phyloP scores from a whole-genome alignment of 768 basidiomycete genomes.

The Porphyrellus cyaneotinctus region DNA sequence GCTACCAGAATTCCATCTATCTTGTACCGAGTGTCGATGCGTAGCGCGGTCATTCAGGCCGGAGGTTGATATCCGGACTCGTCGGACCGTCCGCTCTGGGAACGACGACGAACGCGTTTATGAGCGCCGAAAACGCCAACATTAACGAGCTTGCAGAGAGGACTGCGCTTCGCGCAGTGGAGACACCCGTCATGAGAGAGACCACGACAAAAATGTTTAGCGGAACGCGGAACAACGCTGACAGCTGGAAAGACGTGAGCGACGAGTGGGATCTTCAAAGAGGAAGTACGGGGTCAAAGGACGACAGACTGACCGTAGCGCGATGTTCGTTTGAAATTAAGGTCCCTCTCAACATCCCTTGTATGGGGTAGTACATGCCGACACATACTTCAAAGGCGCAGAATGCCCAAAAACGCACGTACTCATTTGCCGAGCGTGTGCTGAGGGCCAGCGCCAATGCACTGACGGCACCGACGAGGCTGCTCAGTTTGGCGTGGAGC shows the following conservation, averaged over 20 bases:
- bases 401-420: slow-evolving; percentile 65
- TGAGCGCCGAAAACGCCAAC: slow-evolving; percentile 54
- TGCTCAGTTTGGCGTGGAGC: slow-evolving; percentile 65
- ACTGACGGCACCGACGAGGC: slow-evolving; percentile 55
- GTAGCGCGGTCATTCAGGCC: slow-evolving; percentile 8
- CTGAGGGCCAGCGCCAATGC: slow-evolving; percentile 53
- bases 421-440: slow-evolving; percentile 42
- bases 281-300: not conserved
- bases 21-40: not conserved
- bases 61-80: slow-evolving; percentile 17
- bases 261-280: not conserved
- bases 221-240: slow-evolving; percentile 69
- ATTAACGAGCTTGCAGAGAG: slow-evolving; percentile 55
- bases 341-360: slow-evolving; percentile 66
- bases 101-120: slow-evolving; percentile 50
- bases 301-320: slow-evolving; percentile 51
- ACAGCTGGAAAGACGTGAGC: slow-evolving; percentile 42
- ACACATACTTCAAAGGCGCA: slow-evolving; percentile 75
- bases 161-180: slow-evolving; percentile 57
- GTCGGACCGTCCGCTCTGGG: slow-evolving; percentile 27
- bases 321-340: slow-evolving; percentile 69
- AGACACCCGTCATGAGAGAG: slow-evolving; percentile 64
- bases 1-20: no score
- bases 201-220: slow-evolving; percentile 71
- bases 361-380: slow-evolving; percentile 76